Conservation (phyloP, 768 basidiomycete species). For the Amanita rubescens region DNA sequence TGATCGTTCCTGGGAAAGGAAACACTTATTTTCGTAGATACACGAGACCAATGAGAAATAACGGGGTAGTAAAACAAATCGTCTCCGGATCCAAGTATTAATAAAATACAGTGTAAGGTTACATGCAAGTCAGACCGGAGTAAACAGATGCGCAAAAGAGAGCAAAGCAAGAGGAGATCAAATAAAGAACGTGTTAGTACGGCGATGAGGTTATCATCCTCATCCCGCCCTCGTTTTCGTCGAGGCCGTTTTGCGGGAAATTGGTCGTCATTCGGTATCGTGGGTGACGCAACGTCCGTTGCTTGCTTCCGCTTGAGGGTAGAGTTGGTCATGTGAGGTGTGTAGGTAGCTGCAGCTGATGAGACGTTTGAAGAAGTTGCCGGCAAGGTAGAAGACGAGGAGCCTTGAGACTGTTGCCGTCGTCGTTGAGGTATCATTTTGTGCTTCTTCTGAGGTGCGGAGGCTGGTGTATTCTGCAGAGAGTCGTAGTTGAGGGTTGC, state of each 20-base stretch:
- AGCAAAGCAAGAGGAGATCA: constrained; percentile 12
- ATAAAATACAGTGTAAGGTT: constrained; percentile 24
- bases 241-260: constrained; percentile 41
- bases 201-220: constrained; percentile 26
- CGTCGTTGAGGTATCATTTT: constrained; percentile 40
- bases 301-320: constrained; percentile 51
- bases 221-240: constrained; percentile 49
- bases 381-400: constrained; percentile 29
- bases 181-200: constrained; percentile 17
- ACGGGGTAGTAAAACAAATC: constrained; percentile 20
- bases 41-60: constrained; percentile 18
- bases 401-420: constrained; percentile 22
- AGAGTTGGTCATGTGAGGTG: too few relatives aligned
- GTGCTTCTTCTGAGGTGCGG: constrained; percentile 56
- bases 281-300: constrained; percentile 41
- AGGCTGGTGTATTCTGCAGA: constrained; percentile 43
- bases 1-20: too few relatives aligned
- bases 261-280: constrained; percentile 36
- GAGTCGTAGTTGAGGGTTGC: constrained; percentile 30
- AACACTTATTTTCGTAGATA: constrained; percentile 8
- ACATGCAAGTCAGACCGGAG: constrained; percentile 20
- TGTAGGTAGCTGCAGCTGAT: constrained; percentile 36
- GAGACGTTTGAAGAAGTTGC: constrained; percentile 17
- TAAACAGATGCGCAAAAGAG: constrained; percentile 11
- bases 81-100: constrained; percentile 25